Conservation (phyloP, 2,329 filamentous ascomycete genomes). For the Ophiostoma sp. region DNA sequence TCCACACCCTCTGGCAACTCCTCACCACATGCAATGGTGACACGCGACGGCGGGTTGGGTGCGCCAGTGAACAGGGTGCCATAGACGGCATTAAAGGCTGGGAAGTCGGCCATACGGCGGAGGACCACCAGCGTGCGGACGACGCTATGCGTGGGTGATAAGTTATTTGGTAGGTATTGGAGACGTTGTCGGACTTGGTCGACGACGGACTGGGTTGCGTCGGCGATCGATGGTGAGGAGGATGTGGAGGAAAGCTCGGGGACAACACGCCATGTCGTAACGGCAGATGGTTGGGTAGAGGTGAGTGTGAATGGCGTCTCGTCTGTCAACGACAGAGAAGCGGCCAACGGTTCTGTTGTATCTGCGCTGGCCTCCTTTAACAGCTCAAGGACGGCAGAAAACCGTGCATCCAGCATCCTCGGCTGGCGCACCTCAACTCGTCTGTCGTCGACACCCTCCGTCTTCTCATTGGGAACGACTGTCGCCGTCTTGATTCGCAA, state of each 20-base stretch:
- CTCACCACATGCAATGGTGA: conserved; percentile 77
- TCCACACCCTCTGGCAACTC: conserved; percentile 60
- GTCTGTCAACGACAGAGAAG: neutral
- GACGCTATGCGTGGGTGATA: conserved; percentile 45
- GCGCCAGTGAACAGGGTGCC: conserved; percentile 65
- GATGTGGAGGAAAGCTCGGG: conserved; percentile 25
- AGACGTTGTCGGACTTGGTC: conserved; percentile 47
- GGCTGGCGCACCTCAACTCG: conserved; percentile 54
- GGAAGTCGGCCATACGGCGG: conserved; percentile 77
- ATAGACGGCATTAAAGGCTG: conserved; percentile 73
- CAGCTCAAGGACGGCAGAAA: conserved; percentile 44
- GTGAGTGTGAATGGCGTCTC: neutral
- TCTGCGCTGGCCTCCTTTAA: conserved; percentile 30
- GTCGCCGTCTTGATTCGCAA: conserved; percentile 61
- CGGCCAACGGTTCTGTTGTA: neutral
- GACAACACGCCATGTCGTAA: conserved; percentile 37
- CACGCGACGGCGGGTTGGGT: conserved; percentile 81
- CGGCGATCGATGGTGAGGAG: conserved; percentile 38
- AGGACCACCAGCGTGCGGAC: conserved; percentile 67
- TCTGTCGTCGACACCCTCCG: conserved; percentile 22
- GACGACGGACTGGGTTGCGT: conserved; percentile 52
- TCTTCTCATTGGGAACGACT: conserved; percentile 47
- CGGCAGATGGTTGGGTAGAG: neutral
- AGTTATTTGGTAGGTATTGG: conserved; percentile 29
- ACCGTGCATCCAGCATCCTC: conserved; percentile 65